Percentiles rank a stretch among this genome's conserved stretches.
Conservation (phyloP, 306 rosid species). For the Quercus engelmannii region DNA sequence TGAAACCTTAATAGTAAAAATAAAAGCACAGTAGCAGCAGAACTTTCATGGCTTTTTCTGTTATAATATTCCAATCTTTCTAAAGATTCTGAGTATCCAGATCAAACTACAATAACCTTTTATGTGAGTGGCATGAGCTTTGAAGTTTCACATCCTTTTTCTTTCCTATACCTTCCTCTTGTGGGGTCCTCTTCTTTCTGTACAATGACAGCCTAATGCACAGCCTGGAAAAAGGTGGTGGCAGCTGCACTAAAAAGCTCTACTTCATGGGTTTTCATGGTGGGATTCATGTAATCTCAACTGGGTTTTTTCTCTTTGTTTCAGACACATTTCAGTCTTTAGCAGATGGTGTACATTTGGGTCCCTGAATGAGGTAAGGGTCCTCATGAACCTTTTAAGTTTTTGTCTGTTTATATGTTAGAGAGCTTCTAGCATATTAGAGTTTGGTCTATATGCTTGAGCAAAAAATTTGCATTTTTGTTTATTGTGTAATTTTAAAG, state of each 20-base stretch:
- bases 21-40: neutral
- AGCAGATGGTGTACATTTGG: slow-evolving; percentile 2
- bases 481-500: neutral
- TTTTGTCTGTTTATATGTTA: slow-evolving; percentile 18
- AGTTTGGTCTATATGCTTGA: slow-evolving; percentile 10
- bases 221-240: slow-evolving; percentile 53
- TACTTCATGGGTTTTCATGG: slow-evolving; percentile 24
- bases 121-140: neutral
- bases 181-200: slow-evolving; percentile 38
- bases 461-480: slow-evolving; percentile 9
- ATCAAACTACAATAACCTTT: slow-evolving; percentile 17
- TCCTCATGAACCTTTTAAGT: neutral
- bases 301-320: slow-evolving; percentile 15
- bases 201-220: slow-evolving; percentile 40
- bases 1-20: neutral
- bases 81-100: slow-evolving; percentile 17
- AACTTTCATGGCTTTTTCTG: slow-evolving; percentile 19
- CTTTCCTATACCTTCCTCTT: neutral
- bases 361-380: slow-evolving; percentile 26
- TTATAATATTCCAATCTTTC: slow-evolving; percentile 6
- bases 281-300: slow-evolving; percentile 19
- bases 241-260: slow-evolving; percentile 25
- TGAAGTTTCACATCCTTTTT: slow-evolving; percentile 15
- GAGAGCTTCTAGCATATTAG: neutral
- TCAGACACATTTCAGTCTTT: slow-evolving; percentile 22